phyloP scores from a whole-genome alignment of 129 eudicot species.

The Arctium minus region DNA sequence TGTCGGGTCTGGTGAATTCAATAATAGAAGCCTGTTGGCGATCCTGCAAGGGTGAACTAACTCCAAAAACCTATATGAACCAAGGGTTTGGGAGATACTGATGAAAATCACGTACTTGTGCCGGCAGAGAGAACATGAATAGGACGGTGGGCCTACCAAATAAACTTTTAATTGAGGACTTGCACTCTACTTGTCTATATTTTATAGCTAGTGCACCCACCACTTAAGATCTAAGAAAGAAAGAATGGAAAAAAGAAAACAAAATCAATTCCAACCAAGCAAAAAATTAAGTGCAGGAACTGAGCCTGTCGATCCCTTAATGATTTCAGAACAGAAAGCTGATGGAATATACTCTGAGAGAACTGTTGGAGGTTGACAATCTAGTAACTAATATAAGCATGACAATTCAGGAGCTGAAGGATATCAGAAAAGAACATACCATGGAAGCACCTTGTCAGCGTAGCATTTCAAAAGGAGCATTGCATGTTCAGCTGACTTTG shows the following conservation, averaged over 20 bases:
- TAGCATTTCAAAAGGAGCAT: conserved; percentile 68
- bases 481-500: conserved; percentile 33
- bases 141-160: too few species aligned
- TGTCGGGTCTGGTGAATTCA: too few species aligned
- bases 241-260: not conserved
- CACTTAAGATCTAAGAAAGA: not conserved
- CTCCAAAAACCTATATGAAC: not conserved
- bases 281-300: not conserved
- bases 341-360: not conserved
- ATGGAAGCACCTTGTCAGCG: conserved; percentile 60
- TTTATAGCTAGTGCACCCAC: not conserved
- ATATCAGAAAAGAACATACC: conserved; percentile 42
- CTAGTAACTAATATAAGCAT: not conserved
- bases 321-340: not conserved
- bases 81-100: not conserved
- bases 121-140: not conserved
- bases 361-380: not conserved
- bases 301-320: not conserved
- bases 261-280: not conserved
- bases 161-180: not conserved
- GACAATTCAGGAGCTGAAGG: not conserved
- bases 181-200: not conserved
- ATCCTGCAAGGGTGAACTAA: too few species aligned
- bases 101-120: not conserved
- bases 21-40: too few species aligned